phyloP scores from a whole-genome alignment of 2,329 filamentous ascomycete species.

The Pseudogymnoascus sp. region DNA sequence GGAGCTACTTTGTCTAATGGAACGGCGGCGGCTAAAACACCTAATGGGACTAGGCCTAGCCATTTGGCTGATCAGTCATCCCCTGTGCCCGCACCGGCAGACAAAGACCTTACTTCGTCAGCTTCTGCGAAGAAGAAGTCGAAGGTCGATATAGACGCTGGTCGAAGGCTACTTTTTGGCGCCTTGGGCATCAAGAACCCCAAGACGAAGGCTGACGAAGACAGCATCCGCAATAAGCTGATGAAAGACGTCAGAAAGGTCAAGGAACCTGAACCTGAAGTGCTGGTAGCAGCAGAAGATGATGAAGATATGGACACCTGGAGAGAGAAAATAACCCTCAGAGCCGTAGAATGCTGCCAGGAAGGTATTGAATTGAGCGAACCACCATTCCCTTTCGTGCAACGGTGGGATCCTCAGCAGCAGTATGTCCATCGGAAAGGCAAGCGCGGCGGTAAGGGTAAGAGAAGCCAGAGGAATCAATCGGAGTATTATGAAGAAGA shows the following conservation, averaged over 20 bases:
- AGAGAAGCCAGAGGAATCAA: conserved; percentile 38
- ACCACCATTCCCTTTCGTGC: conserved; percentile 83
- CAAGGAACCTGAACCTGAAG: conserved; percentile 14
- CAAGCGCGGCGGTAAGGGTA: conserved; percentile 40
- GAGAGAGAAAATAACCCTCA: conserved; percentile 65
- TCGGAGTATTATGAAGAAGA: conserved; percentile 36
- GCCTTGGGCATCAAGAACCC: conserved; percentile 64
- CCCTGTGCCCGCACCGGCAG: neutral
- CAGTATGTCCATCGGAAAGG: conserved; percentile 38
- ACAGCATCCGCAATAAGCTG: conserved; percentile 52
- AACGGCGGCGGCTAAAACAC: neutral
- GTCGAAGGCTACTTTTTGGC: conserved; percentile 60
- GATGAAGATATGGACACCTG: conserved; percentile 51
- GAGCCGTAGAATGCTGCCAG: conserved; percentile 78
- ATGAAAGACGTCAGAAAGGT: conserved; percentile 43
- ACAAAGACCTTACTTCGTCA: neutral
- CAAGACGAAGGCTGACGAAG: conserved; percentile 61
- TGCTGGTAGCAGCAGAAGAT: conserved; percentile 16
- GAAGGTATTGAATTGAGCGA: conserved; percentile 60
- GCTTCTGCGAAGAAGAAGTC: neutral
- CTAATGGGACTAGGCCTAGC: neutral
- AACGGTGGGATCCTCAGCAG: conserved; percentile 80
- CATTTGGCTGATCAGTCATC: neutral
- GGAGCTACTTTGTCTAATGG: conserved; percentile 25
- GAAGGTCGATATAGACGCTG: neutral